Evolutionary conservation across 1,284 basidiomycete genomes (phyloP).

Genomic region (Melampsora occidentalis): DNA sequence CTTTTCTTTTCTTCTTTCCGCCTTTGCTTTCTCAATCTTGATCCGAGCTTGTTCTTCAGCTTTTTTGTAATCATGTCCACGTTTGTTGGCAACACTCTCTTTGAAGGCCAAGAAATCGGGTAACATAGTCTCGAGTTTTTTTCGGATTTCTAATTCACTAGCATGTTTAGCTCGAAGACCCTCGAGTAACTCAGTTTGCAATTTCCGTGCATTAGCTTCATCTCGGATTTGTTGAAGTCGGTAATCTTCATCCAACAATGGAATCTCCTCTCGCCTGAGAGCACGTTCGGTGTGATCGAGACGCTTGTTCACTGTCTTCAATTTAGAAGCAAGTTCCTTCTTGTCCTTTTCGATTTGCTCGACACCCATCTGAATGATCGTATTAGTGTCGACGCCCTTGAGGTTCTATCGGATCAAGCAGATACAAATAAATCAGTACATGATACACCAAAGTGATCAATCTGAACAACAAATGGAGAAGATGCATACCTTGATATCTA

Average conservation of each 20-base stretch:
- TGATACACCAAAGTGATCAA: neutral
- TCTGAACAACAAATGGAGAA: neutral
- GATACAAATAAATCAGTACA: conserved; percentile 22
- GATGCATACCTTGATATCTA: conserved; percentile 69
- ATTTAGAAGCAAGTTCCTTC: conserved; percentile 76
- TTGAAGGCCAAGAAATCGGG: conserved; percentile 69
- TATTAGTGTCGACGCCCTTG: conserved; percentile 79
- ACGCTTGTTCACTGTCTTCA: conserved; percentile 81
- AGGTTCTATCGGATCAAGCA: conserved; percentile 62
- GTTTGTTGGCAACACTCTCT: conserved; percentile 64
- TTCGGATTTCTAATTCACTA: conserved; percentile 73
- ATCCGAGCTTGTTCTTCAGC: conserved; percentile 63
- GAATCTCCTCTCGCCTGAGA: conserved; percentile 87
- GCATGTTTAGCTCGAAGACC: conserved; percentile 65
- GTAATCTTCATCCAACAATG: conserved; percentile 82
- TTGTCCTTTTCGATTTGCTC: conserved; percentile 96
- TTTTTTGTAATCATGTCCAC: conserved; percentile 69
- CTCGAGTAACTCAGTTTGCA: conserved; percentile 66
- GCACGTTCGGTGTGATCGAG: conserved; percentile 96
- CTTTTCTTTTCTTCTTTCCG: conserved; percentile 59
- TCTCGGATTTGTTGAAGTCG: conserved; percentile 77
- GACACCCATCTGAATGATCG: conserved; percentile 85
- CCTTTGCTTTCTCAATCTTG: conserved; percentile 84
- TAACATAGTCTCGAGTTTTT: conserved; percentile 70
- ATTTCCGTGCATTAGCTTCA: conserved; percentile 66